phyloP scores from a whole-genome alignment of 148 eudicot genomes.

The Rhododendron mucronatum region DNA sequence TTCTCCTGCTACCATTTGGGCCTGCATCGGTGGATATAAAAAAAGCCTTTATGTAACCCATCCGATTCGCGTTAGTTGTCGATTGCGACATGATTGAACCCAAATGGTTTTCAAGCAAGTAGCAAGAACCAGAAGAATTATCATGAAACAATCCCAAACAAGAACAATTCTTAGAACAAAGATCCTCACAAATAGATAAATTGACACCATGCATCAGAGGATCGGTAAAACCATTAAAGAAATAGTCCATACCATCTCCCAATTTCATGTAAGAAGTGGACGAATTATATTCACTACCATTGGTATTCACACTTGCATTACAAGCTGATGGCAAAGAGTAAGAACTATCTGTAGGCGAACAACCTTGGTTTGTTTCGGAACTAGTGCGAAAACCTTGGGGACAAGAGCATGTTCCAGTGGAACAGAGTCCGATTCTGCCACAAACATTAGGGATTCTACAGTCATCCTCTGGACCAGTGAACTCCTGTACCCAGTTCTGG shows the following conservation, averaged over 20 bases:
- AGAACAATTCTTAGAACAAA: slow-evolving; percentile 51
- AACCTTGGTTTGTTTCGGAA: slow-evolving; percentile 20
- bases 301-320: slow-evolving; percentile 19
- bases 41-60: slow-evolving; percentile 49
- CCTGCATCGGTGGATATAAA: slow-evolving; percentile 10
- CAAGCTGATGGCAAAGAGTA: slow-evolving; percentile 46
- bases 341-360: slow-evolving; percentile 38
- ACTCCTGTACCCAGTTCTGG: slow-evolving; percentile 24
- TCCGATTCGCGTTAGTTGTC: not conserved
- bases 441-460: slow-evolving; percentile 54
- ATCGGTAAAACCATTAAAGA: slow-evolving; percentile 30
- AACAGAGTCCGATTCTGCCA: slow-evolving; percentile 44
- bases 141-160: slow-evolving; percentile 57
- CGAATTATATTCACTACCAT: slow-evolving; percentile 14
- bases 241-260: slow-evolving; percentile 41
- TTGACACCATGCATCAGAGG: slow-evolving; percentile 35
- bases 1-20: not conserved
- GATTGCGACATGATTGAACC: slow-evolving; percentile 40
- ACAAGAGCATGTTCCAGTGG: slow-evolving; percentile 41
- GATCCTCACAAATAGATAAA: slow-evolving; percentile 43
- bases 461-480: slow-evolving; percentile 43
- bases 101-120: slow-evolving; percentile 32
- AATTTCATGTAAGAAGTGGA: slow-evolving; percentile 35
- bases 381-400: slow-evolving; percentile 37
- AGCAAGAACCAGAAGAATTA: not conserved